Evolutionary conservation across 768 basidiomycete genomes (phyloP), one percentile per base, ranked within the genome.

Genomic region (Multifurca ochricompacta): DNA sequence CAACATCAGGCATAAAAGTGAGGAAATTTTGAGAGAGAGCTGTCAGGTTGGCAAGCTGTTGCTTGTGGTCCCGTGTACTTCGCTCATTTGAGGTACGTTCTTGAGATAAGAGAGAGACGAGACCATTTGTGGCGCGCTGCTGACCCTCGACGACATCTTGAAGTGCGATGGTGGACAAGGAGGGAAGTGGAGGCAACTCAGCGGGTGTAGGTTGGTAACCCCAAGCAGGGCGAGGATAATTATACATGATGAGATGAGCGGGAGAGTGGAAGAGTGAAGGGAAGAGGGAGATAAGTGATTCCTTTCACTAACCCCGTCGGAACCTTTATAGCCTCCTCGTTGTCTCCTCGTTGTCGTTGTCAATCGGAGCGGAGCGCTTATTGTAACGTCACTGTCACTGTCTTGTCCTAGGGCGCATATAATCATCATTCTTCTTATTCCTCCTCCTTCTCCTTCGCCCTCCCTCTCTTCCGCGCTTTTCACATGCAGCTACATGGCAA

Each of bases 131-230:
- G 7, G 50, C 7, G 13, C 37, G 56, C 32, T 57, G 56, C 27
- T 57, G 56, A 3, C 56, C 56, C 7, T 57, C 44, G 3, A 57
- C 45, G 19, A 57, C 52, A 16, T 57, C 56, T 23, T 57, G 50
- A 14, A 57, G 50, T 1, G 56, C 56, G 1, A 13, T 30, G 25
- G 56, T 52, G 16, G 56, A 45, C 45, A 47, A 19, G 2, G 54
- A 21, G 4, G 54, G 30, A n/a, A 34, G 13, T 3, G 49, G 0
- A 21, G 30, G 39, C 3, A 18, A 18, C 6, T 56, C 54, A 11
- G 6, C 23, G 9, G 48, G 36, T 19, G 23, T 50, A n/a, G n/a
- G 14, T 8, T 51, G 54, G 25, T 41, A 13, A n/a, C 3, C 42
- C 42, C 43, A 45, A 6, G 19, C 1, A n/a, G 48, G 43, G 6